These are phyloP conservation scores for Hypomyces perniciosus DNA, from an alignment of 2,329 filamentous ascomycete genomes.

Conservation along the genomic window DNA sequence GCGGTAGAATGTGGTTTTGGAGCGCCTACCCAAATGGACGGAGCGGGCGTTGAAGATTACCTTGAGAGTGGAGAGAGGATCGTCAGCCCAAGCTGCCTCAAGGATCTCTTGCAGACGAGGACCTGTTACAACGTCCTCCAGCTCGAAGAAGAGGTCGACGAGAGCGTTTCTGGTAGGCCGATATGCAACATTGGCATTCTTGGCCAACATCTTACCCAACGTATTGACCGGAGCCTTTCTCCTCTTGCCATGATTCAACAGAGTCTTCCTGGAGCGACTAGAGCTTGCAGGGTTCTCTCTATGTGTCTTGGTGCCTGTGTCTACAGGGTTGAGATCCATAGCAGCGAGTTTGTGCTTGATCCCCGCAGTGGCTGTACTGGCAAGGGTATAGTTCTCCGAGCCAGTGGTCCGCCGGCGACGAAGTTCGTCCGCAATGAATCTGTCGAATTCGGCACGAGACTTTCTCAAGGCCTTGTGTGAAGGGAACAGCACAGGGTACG, in stretches of 20 bases:
- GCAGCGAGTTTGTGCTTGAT: conserved; percentile 14
- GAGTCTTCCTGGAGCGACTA: conserved; percentile 31
- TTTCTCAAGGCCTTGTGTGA: conserved; percentile 28
- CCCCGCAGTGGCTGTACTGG: conserved; percentile 22
- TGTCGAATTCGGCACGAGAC: conserved; percentile 28
- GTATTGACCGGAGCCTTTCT: conserved; percentile 12
- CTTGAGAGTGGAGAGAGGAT: conserved; percentile 46
- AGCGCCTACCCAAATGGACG: conserved; percentile 55
- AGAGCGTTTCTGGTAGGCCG: conserved; percentile 39
- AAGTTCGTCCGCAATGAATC: conserved; percentile 25
- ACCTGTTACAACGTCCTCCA: conserved; percentile 36
- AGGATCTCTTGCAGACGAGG: conserved; percentile 36
- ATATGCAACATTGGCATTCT: conserved; percentile 45
- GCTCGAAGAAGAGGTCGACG: conserved; percentile 49
- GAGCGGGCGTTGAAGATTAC: conserved; percentile 55
- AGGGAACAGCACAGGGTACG: conserved; percentile 34
- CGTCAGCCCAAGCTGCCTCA: conserved; percentile 41
- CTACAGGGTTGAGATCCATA: conserved; percentile 5
- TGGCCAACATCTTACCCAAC: conserved; percentile 44
- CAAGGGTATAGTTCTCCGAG: conserved; percentile 23
- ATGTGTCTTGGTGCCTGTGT: background rate
- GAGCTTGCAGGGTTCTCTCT: background rate
- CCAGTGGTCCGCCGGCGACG: conserved; percentile 10
- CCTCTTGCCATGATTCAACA: conserved; percentile 19
- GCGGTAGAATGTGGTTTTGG: conserved; percentile 42